Percentiles rank a stretch among this genome's conserved stretches.
phyloP scores from a whole-genome alignment of 2,329 filamentous ascomycete species.

The Penicillium sp. region DNA sequence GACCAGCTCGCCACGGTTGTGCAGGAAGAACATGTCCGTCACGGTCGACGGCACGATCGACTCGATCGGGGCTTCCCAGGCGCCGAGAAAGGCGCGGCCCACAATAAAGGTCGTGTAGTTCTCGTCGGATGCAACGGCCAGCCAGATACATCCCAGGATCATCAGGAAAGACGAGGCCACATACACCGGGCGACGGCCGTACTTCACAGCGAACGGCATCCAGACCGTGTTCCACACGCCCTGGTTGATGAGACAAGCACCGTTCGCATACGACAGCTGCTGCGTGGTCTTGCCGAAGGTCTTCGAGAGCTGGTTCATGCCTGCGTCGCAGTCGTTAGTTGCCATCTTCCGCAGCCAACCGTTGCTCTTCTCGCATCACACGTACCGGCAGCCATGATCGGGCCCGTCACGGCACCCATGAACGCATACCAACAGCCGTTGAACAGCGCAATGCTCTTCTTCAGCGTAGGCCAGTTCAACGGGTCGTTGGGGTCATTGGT shows the following conservation, averaged over 20 bases:
- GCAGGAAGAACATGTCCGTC: slow-evolving; percentile 21
- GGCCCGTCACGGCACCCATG: slow-evolving; percentile 19
- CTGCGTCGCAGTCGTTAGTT: slow-evolving; percentile 1
- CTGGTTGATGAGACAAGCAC: slow-evolving; percentile 16
- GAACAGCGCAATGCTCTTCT: slow-evolving; percentile 14
- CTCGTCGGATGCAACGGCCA: slow-evolving; percentile 14
- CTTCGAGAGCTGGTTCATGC: slow-evolving; percentile 12
- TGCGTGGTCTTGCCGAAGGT: slow-evolving; percentile 11
- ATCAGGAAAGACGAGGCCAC: slow-evolving; percentile 19
- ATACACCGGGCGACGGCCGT: slow-evolving; percentile 21
- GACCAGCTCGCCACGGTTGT: slow-evolving; percentile 19
- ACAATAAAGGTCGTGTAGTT: slow-evolving; percentile 17
- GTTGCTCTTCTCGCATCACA: too few relatives aligned
- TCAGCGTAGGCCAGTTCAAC: slow-evolving; percentile 12
- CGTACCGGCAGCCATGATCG: slow-evolving; percentile 26
- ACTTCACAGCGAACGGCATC: slow-evolving; percentile 26
- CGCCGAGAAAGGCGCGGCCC: slow-evolving; percentile 22
- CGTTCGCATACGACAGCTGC: slow-evolving; percentile 14
- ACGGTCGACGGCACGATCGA: slow-evolving; percentile 22
- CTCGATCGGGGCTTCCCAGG: slow-evolving; percentile 26
- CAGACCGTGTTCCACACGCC: slow-evolving; percentile 17
- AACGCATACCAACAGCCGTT: slow-evolving; percentile 20
- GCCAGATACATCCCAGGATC: slow-evolving; percentile 22
- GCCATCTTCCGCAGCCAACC: not conserved
- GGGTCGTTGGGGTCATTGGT: slow-evolving; percentile 17